phyloP scores from a whole-genome alignment of 1,284 basidiomycete species.

The Trichosporon sp. region DNA sequence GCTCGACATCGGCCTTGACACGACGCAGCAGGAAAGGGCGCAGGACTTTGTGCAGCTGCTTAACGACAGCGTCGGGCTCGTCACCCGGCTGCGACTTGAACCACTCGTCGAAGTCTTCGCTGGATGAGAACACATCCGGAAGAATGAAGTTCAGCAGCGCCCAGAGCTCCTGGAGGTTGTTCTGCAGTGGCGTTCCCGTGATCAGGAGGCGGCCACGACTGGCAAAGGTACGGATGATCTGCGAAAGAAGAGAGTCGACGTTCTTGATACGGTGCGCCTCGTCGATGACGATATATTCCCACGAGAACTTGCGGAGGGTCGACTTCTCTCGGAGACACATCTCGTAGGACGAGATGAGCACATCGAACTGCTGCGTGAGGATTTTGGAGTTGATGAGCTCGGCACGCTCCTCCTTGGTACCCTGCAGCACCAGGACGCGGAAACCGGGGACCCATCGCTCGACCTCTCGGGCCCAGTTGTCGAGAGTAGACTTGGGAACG shows the following conservation, averaged over 20 bases:
- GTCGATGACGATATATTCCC: constrained; percentile 98
- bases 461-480: constrained; percentile 96
- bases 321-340: constrained; percentile 93
- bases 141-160: constrained; percentile 92
- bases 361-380: constrained; percentile 84
- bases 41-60: constrained; percentile 96
- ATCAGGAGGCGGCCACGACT: constrained; percentile 86
- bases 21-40: constrained; percentile 93
- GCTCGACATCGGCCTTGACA: constrained; percentile 95
- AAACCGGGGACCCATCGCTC: constrained; percentile 88
- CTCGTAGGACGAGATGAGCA: constrained; percentile 95
- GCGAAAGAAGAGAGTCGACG: constrained; percentile 89
- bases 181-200: constrained; percentile 95
- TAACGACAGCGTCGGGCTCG: constrained; percentile 82
- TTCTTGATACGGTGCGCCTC: constrained; percentile 99
- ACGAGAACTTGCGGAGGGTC: constrained; percentile 86
- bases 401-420: constrained; percentile 80
- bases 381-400: constrained; percentile 73
- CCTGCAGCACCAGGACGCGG: constrained; percentile 73
- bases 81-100: constrained; percentile 68
- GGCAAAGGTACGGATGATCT: constrained; percentile 89
- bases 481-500: constrained; percentile 94
- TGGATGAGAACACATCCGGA: constrained; percentile 55
- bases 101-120: constrained; percentile 70
- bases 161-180: constrained; percentile 96